Evolutionary conservation across 331 rosid genomes (phyloP).

Genomic region (Malus hybrid): DNA sequence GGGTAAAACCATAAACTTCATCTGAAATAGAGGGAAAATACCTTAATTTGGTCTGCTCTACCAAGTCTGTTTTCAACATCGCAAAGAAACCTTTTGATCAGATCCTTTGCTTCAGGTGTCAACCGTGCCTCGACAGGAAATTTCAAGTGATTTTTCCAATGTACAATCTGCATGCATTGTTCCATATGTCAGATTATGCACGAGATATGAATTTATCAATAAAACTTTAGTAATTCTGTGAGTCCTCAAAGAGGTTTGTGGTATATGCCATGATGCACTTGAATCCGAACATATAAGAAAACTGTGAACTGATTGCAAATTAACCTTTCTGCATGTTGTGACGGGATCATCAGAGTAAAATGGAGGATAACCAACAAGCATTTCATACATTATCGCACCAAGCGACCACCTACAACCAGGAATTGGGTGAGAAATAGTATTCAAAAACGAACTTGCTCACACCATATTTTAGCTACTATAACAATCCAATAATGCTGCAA

Average conservation of each 20-base stretch:
- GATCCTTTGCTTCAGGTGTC: slow-evolving; percentile 43
- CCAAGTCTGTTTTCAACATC: slow-evolving; percentile 47
- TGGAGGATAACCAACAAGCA: slow-evolving; percentile 96
- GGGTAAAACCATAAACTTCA: not conserved
- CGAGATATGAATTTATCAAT: not conserved
- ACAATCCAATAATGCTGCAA: not conserved
- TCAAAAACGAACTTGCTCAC: not conserved
- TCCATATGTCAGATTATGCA: not conserved
- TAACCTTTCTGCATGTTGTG: slow-evolving; percentile 90
- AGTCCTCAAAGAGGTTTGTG: not conserved
- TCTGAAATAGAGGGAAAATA: not conserved
- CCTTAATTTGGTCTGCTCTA: slow-evolving; percentile 36
- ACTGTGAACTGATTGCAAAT: not conserved
- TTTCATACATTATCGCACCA: slow-evolving; percentile 93
- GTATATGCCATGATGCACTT: not conserved
- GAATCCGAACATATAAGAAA: not conserved
- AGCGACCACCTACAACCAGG: slow-evolving; percentile 88
- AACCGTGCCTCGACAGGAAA: slow-evolving; percentile 36
- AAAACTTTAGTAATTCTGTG: not conserved
- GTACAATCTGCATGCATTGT: slow-evolving; percentile 28
- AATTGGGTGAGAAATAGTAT: slow-evolving; percentile 5
- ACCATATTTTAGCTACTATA: not conserved
- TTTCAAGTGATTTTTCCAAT: slow-evolving; percentile 47
- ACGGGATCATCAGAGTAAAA: slow-evolving; percentile 92
- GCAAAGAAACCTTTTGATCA: slow-evolving; percentile 38